Conservation (phyloP, 345 rosid genomes). For the Hypericum androsaemum region DNA sequence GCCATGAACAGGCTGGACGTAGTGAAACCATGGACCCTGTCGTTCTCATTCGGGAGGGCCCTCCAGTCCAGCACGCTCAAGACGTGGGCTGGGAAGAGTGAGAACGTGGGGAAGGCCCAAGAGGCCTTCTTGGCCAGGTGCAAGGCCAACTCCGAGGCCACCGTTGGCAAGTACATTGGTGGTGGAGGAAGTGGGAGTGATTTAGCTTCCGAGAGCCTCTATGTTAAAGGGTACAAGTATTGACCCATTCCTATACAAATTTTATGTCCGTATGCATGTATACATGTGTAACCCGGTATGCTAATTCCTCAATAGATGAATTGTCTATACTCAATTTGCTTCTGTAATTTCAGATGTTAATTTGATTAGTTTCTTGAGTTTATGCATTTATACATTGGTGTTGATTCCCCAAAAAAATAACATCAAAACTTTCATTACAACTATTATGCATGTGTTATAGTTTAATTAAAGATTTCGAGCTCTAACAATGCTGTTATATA, state of each 20-base stretch:
- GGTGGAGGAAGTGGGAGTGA: slow-evolving; percentile 46
- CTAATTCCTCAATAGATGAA: too few species aligned
- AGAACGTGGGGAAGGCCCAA: slow-evolving; percentile 64
- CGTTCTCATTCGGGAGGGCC: slow-evolving; percentile 95
- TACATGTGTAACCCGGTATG: too few species aligned
- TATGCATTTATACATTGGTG: too few species aligned
- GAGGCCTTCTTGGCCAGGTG: slow-evolving; percentile 61
- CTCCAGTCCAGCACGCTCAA: slow-evolving; percentile 90
- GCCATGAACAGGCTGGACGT: slow-evolving; percentile 83
- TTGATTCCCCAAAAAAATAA: too few species aligned
- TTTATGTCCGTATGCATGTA: too few species aligned
- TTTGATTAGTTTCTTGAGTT: too few species aligned
- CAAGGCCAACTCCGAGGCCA: slow-evolving; percentile 80
- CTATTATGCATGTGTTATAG: too few species aligned
- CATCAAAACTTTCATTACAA: too few species aligned
- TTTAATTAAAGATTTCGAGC: too few species aligned
- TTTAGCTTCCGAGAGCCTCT: slow-evolving; percentile 78
- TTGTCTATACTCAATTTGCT: too few species aligned
- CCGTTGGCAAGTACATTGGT: slow-evolving; percentile 57
- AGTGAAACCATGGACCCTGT: slow-evolving; percentile 80
- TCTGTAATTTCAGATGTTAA: too few species aligned
- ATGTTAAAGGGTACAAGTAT: slow-evolving; percentile 77
- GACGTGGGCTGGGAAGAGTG: slow-evolving; percentile 80
- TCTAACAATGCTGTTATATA: too few species aligned
- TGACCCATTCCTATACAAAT: slow-evolving; percentile 11